Evolutionary conservation across 1,139 yeast genomes (phyloP).

Genomic region (Zygoascus hellenicus): DNA sequence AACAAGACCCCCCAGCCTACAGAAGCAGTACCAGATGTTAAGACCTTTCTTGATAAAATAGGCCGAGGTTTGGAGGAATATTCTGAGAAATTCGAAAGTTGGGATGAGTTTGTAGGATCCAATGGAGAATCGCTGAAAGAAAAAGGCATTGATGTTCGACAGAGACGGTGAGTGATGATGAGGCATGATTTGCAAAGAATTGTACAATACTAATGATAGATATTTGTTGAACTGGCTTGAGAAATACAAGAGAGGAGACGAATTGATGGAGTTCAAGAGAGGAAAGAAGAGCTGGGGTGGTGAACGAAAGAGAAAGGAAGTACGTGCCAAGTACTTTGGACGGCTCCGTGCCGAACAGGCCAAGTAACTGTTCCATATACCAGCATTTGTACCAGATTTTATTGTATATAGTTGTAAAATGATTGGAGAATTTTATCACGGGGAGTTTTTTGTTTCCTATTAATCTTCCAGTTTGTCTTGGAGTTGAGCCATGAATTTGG

Average conservation of each 20-base stretch:
- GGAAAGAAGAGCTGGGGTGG: slow-evolving; percentile 84
- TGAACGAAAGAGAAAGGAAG: slow-evolving; percentile 71
- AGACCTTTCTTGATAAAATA: slow-evolving; percentile 62
- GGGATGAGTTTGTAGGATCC: slow-evolving; percentile 60
- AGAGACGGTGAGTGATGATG: slow-evolving; percentile 48
- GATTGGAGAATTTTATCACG: background rate
- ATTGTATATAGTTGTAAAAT: slow-evolving; percentile 7
- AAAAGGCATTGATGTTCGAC: slow-evolving; percentile 70
- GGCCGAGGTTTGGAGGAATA: slow-evolving; percentile 73
- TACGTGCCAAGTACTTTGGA: slow-evolving; percentile 58
- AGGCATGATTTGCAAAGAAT: background rate
- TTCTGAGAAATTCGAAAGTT: slow-evolving; percentile 64
- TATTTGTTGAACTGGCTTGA: slow-evolving; percentile 42
- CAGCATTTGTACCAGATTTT: background rate
- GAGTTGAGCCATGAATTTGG: slow-evolving; percentile 5
- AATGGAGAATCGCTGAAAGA: slow-evolving; percentile 57
- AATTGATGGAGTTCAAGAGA: slow-evolving; percentile 51
- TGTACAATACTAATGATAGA: slow-evolving; percentile 17
- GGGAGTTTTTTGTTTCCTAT: no score
- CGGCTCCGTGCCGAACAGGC: slow-evolving; percentile 21
- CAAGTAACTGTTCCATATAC: background rate
- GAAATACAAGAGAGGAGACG: slow-evolving; percentile 50
- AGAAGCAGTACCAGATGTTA: slow-evolving; percentile 59
- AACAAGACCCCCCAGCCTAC: slow-evolving; percentile 42
- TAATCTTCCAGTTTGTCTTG: no score